Conservation (phyloP, 306 rosid species). For the Amphicarpaea edgeworthii region DNA sequence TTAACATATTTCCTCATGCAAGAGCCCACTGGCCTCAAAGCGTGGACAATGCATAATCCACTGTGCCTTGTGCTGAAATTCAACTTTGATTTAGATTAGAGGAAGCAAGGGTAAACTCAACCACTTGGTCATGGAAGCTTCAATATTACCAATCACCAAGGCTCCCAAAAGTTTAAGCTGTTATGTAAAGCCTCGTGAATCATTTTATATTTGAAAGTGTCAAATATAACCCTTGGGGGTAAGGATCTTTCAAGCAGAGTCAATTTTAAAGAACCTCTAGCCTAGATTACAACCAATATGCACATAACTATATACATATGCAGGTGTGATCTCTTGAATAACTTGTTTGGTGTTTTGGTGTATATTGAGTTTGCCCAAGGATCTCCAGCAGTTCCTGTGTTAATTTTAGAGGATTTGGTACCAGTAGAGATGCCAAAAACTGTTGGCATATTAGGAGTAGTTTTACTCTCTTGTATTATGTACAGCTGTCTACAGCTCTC, state of each 20-base stretch:
- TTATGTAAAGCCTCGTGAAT: neutral
- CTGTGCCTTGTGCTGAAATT: neutral
- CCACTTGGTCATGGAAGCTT: neutral
- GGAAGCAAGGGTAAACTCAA: neutral
- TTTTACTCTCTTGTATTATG: too few relatives aligned
- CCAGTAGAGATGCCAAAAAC: neutral
- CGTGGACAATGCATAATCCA: neutral
- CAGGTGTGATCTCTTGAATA: neutral
- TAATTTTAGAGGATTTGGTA: neutral
- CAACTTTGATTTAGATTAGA: neutral
- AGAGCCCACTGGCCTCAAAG: neutral
- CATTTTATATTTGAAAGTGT: neutral
- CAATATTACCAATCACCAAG: neutral
- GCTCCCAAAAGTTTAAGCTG: neutral
- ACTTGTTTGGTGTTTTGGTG: neutral
- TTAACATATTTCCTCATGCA: neutral
- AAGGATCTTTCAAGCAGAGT: neutral
- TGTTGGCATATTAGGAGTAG: too few relatives aligned
- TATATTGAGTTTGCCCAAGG: neutral
- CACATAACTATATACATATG: neutral
- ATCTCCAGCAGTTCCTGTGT: neutral
- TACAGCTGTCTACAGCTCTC: too few relatives aligned
- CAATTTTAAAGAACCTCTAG: neutral
- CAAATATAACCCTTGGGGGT: neutral
- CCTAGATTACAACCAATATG: neutral